phyloP scores from a whole-genome alignment of 805 yeast species.

The Yamadazyma olivae region DNA sequence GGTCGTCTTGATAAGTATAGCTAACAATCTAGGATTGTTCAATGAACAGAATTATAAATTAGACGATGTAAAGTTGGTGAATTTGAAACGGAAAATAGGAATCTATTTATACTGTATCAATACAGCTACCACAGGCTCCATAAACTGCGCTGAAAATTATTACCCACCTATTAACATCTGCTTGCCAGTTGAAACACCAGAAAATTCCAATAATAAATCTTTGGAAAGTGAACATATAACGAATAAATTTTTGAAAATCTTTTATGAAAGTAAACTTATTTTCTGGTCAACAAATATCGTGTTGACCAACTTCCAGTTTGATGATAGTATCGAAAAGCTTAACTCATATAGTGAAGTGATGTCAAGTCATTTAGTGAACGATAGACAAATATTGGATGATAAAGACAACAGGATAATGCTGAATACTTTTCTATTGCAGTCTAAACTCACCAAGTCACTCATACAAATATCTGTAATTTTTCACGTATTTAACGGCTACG shows the following conservation, averaged over 20 bases:
- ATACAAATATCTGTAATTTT: conserved; percentile 5
- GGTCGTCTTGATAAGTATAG: conserved; percentile 2
- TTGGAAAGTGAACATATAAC: too few relatives aligned
- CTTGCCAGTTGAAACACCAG: too few relatives aligned
- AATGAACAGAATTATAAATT: conserved; percentile 4
- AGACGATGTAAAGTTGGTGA: conserved; percentile 1
- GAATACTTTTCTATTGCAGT: conserved; percentile 5
- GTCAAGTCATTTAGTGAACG: too few relatives aligned
- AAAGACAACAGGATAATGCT: neutral
- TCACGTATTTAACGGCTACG: conserved; percentile 6
- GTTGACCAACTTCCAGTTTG: too few relatives aligned
- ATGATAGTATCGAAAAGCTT: too few relatives aligned
- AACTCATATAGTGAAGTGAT: too few relatives aligned
- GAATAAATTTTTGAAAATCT: too few relatives aligned
- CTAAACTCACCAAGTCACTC: neutral
- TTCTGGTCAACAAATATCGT: too few relatives aligned
- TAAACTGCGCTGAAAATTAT: too few relatives aligned
- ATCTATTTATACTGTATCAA: conserved; percentile 2
- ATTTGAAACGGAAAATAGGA: conserved; percentile 10
- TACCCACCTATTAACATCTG: too few relatives aligned
- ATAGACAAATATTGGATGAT: conserved; percentile 4
- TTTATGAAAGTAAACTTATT: too few relatives aligned
- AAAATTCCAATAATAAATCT: too few relatives aligned
- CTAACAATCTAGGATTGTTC: conserved; percentile 8
- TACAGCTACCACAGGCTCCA: conserved; percentile 7